These are phyloP conservation scores for Cicer arietinum DNA, from an alignment of 306 rosid genomes.

Conservation along the genomic window DNA sequence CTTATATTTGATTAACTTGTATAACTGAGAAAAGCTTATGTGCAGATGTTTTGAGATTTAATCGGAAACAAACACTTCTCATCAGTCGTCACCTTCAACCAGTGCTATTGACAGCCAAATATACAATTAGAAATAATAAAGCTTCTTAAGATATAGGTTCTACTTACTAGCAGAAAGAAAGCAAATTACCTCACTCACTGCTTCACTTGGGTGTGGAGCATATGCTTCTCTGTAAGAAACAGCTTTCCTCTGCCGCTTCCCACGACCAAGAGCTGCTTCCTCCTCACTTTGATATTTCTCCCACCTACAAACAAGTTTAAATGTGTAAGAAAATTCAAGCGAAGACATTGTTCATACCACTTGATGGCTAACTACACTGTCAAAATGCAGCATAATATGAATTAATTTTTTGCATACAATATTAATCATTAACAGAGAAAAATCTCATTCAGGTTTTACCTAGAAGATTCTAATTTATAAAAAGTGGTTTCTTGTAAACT, in stretches of 20 bases:
- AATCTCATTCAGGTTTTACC: slow-evolving; percentile 23
- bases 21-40: slow-evolving; percentile 10
- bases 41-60: slow-evolving; percentile 12
- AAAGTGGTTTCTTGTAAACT: neutral
- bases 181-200: slow-evolving; percentile 74
- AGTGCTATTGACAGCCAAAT: slow-evolving; percentile 26
- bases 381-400: slow-evolving; percentile 33
- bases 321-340: slow-evolving; percentile 28
- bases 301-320: slow-evolving; percentile 72
- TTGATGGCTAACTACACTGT: slow-evolving; percentile 36
- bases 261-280: slow-evolving; percentile 98
- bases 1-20: slow-evolving; percentile 5
- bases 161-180: slow-evolving; percentile 44
- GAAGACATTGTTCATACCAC: slow-evolving; percentile 34
- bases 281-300: slow-evolving; percentile 96
- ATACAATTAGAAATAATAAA: slow-evolving; percentile 8
- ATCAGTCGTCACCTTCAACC: slow-evolving; percentile 14
- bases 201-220: slow-evolving; percentile 84
- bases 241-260: slow-evolving; percentile 95
- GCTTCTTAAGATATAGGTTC: slow-evolving; percentile 31
- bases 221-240: slow-evolving; percentile 94
- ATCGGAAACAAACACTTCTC: slow-evolving; percentile 18
- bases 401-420: neutral
- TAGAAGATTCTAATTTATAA: slow-evolving; percentile 12
- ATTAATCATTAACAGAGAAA: slow-evolving; percentile 36